A percentile compares a stretch with the other conserved stretches of the same genome.
Evolutionary conservation across 495 filamentous ascomycete genomes (phyloP).

Genomic region (Coniosporium apollinis): DNA sequence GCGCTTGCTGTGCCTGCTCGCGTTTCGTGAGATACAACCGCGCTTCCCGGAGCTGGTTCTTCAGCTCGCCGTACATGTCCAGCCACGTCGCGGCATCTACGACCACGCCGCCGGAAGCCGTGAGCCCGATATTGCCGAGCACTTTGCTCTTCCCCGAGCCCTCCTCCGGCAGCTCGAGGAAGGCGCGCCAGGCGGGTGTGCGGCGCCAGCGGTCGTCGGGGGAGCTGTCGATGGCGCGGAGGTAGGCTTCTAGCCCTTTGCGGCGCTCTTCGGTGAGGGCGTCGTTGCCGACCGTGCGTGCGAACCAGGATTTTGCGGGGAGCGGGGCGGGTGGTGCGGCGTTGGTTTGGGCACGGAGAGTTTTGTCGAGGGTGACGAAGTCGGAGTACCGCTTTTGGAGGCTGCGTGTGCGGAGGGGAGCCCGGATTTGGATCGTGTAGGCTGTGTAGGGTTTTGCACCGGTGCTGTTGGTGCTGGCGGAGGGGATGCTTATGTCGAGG

Average conservation of each 20-base stretch:
- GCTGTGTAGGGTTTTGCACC: slow-evolving; percentile 69
- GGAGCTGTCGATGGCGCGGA: slow-evolving; percentile 58
- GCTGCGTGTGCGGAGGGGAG: slow-evolving; percentile 74
- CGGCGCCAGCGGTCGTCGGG: slow-evolving; percentile 75
- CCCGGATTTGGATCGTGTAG: slow-evolving; percentile 81
- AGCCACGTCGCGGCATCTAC: slow-evolving; percentile 71
- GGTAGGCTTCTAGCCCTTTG: slow-evolving; percentile 59
- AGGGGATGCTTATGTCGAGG: slow-evolving; percentile 68
- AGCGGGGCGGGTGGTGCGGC: slow-evolving; percentile 45
- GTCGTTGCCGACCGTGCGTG: slow-evolving; percentile 57
- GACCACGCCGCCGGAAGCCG: slow-evolving; percentile 16
- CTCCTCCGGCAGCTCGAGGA: slow-evolving; percentile 57
- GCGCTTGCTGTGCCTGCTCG: slow-evolving; percentile 53
- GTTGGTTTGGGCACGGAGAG: slow-evolving; percentile 47
- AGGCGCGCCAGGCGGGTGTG: slow-evolving; percentile 66
- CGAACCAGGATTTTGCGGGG: slow-evolving; percentile 74
- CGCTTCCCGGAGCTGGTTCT: slow-evolving; percentile 66
- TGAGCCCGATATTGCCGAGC: slow-evolving; percentile 15
- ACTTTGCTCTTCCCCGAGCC: slow-evolving; percentile 26
- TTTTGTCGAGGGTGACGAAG: slow-evolving; percentile 59
- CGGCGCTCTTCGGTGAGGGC: slow-evolving; percentile 68
- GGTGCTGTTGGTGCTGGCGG: slow-evolving; percentile 34
- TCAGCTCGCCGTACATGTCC: slow-evolving; percentile 71
- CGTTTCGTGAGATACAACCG: slow-evolving; percentile 54
- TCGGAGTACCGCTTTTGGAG: slow-evolving; percentile 91